Evolutionary conservation across 2,329 filamentous ascomycete species (phyloP), one percentile per base, ranked within the genome.

Genomic region (Metarhizium guizhouense): DNA sequence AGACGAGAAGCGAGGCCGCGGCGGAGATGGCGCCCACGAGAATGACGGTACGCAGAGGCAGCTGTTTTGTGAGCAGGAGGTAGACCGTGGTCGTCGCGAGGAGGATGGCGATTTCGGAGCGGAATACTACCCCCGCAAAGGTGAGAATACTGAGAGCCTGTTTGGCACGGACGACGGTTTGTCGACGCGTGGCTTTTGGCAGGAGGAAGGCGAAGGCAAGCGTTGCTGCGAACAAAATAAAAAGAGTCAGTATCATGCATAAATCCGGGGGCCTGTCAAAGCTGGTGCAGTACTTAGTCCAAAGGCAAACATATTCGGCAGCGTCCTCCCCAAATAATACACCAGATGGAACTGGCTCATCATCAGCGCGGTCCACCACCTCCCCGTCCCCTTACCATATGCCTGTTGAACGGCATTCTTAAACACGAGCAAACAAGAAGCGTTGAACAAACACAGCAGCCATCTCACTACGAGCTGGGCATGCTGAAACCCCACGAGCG

Each of bases 271-370:
- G 25, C 25, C 43, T 16, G 36, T 10, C 38, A 32, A 13, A 1
- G 30, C 40, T n/a, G 5, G 6, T 30, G 40, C 78, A 85, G 71
- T 76, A 93, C 87, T 90, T 57, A 96, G 74, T 10, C 84, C 83
- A 74, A 97, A 94, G 20, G 94, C 92, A 72, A 96, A 95, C 87
- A 95, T 96, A 69, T 99, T 99, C 2, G 94, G 94, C 61, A 99
- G 74, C 2, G 91, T 94, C 58, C 94, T 81, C 16, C 91, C 94
- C 14, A 92, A 87, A 74, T 99, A 99, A 72, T 90, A 99, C 59
- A 94, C 79, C 58, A 95, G 74, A 72, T 99, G 94, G 66, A 99
- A 99, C 70, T 97, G 93, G 69, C 84, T 86, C 1, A 83, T 82
- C 66, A 91, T 87, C 54, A 97, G 77, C 43, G 89, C 59, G 4